Conservation (phyloP, 2,329 filamentous ascomycete genomes). For the Coleophoma eucalyptorum region DNA sequence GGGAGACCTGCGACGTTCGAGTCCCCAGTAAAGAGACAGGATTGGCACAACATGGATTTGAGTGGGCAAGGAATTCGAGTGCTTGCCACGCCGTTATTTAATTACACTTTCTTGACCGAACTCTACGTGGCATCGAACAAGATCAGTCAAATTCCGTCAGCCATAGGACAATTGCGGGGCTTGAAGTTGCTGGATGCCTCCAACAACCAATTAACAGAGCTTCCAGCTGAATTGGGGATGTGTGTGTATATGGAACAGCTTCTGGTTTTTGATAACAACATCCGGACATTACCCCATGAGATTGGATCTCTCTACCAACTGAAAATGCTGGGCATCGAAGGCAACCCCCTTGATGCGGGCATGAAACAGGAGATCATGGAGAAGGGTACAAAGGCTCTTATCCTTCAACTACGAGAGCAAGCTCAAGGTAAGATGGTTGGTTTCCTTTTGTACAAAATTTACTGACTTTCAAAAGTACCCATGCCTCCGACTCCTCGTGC, state of each 20-base stretch:
- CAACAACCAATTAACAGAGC: constrained; percentile 75
- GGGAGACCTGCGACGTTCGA: constrained; percentile 60
- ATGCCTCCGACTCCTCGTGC: constrained; percentile 72
- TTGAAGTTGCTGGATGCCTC: constrained; percentile 84
- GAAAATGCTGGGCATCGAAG: constrained; percentile 87
- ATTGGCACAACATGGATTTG: constrained; percentile 92
- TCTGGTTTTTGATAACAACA: constrained; percentile 85
- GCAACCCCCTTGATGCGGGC: constrained; percentile 76
- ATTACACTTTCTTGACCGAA: constrained; percentile 85
- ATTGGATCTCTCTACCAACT: constrained; percentile 85
- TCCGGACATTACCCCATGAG: constrained; percentile 78
- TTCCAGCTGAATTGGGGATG: constrained; percentile 94
- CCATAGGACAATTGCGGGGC: constrained; percentile 78
- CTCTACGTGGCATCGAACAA: constrained; percentile 94
- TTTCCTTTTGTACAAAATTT: constrained; percentile 17
- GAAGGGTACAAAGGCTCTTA: constrained; percentile 79
- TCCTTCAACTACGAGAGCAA: constrained; percentile 78
- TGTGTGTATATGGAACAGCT: constrained; percentile 86
- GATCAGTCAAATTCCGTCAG: constrained; percentile 71
- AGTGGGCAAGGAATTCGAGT: constrained; percentile 92
- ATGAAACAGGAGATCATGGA: constrained; percentile 82
- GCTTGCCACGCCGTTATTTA: constrained; percentile 75
- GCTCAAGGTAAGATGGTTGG: constrained; percentile 65
- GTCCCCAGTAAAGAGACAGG: constrained; percentile 65
- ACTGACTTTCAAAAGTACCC: constrained; percentile 52